Evolutionary conservation across 1,139 yeast genomes (phyloP).

Genomic region (Blastobotrys petasosporus): DNA sequence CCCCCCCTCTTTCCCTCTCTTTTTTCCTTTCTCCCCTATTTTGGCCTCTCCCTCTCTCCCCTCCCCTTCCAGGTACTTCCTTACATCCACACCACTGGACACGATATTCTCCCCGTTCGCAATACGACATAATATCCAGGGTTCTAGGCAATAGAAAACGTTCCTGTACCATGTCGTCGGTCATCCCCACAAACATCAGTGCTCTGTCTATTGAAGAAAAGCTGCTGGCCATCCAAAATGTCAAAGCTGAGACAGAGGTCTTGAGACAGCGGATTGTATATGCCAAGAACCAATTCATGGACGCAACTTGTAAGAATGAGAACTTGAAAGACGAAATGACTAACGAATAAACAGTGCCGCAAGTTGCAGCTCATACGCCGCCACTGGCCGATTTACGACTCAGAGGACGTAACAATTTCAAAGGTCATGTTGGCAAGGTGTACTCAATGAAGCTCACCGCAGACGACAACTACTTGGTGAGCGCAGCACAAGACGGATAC

Average conservation of each 20-base stretch:
- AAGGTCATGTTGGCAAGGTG: constrained; percentile 74
- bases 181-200: background rate
- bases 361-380: constrained; percentile 18
- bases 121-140: too few species aligned
- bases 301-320: constrained; percentile 17
- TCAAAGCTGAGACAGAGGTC: constrained; percentile 22
- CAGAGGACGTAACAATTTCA: constrained; percentile 34
- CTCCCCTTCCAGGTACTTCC: background rate
- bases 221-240: constrained; percentile 16
- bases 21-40: background rate
- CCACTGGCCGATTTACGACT: constrained; percentile 16
- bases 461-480: constrained; percentile 53
- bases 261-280: constrained; percentile 19
- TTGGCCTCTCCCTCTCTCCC: background rate
- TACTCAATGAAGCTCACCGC: constrained; percentile 63
- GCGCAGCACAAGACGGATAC: constrained; percentile 85
- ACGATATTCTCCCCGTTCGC: too few species aligned
- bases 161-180: constrained; percentile 6
- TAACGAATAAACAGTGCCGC: constrained; percentile 13
- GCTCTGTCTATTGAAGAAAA: constrained; percentile 15
- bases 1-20: background rate
- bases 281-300: constrained; percentile 18
- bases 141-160: too few species aligned
- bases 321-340: background rate
- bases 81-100: background rate